Evolutionary conservation across 768 basidiomycete species (phyloP), one percentile per base, ranked within the genome.

Genomic region (Termitomyces sp.): DNA sequence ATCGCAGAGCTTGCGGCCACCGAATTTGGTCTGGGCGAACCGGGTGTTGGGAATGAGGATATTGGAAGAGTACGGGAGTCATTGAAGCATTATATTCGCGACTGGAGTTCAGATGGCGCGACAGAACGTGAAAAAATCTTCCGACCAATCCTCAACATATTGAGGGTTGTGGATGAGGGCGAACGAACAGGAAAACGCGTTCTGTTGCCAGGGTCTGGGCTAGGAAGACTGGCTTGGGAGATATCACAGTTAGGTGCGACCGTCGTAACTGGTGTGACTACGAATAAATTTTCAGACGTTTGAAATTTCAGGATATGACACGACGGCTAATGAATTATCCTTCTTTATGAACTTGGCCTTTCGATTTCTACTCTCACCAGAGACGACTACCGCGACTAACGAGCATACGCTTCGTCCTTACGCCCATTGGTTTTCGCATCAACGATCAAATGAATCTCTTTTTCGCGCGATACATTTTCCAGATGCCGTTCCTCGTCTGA

Each of bases 381-480:
- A 72, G 5, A 66, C 71, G 5, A 82, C 84, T 0, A 65, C 69
- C 1, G 35, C 52, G 7, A 44, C 64, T 1, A 64, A 81, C 46
- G 73, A 85, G 62, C 84, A 87, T 64, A 66, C 60, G 9, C 53
- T 88, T 6, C 76, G 79, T 40, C 88, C 88, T 0, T 88, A 81
- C 61, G 73, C 82, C 0, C 80, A 86, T 59, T 85, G 83, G 80
- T 87, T 85, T 67, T 88, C 86, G 16, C 86, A 89, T 63, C 84
- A 87, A 60, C 75, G 79, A 12, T 72, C 71, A 23, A 73, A 72
- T 13, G 72, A 72, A 13, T 65, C 75, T 11, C 64, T 84, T 2
- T 83, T 87, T 63, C 81, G 85, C 16, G 31, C 64, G 3, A 70
- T 87, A 48, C 56, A 63, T 0, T 85, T 88, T 60, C 88, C 88